A percentile compares a stretch with the other conserved stretches of the same genome.
Conservation (phyloP, 2,329 filamentous ascomycete species). For the Sclerotinia minor region DNA sequence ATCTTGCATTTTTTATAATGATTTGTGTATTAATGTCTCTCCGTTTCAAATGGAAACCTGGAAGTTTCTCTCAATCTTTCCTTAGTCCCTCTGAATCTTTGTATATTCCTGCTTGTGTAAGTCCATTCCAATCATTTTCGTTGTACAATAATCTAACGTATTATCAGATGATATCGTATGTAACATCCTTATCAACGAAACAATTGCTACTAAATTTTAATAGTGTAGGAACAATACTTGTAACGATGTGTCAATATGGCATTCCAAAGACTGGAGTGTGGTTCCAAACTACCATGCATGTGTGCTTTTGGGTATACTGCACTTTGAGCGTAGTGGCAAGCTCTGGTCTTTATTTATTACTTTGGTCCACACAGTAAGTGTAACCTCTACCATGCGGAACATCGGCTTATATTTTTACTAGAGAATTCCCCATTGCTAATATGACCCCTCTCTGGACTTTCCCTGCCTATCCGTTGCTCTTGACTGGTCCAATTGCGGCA, state of each 20-base stretch:
- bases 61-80: conserved; percentile 70
- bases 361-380: conserved; percentile 62
- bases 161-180: conserved; percentile 49
- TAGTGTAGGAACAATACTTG: conserved; percentile 73
- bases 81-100: conserved; percentile 75
- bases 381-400: not conserved
- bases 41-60: conserved; percentile 68
- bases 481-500: conserved; percentile 70
- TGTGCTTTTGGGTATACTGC: conserved; percentile 75
- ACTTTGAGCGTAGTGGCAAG: conserved; percentile 66
- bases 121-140: conserved; percentile 32
- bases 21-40: conserved; percentile 65
- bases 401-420: conserved; percentile 31
- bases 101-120: conserved; percentile 69
- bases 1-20: conserved; percentile 60
- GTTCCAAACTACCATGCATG: conserved; percentile 59
- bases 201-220: conserved; percentile 28
- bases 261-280: conserved; percentile 61
- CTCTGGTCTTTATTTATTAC: conserved; percentile 69
- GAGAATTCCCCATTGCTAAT: conserved; percentile 65
- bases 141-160: conserved; percentile 30
- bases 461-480: conserved; percentile 76
- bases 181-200: not conserved
- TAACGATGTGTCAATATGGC: conserved; percentile 78
- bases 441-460: conserved; percentile 93